Conservation (phyloP, 768 basidiomycete genomes). For the Mycena albidolilacea region DNA sequence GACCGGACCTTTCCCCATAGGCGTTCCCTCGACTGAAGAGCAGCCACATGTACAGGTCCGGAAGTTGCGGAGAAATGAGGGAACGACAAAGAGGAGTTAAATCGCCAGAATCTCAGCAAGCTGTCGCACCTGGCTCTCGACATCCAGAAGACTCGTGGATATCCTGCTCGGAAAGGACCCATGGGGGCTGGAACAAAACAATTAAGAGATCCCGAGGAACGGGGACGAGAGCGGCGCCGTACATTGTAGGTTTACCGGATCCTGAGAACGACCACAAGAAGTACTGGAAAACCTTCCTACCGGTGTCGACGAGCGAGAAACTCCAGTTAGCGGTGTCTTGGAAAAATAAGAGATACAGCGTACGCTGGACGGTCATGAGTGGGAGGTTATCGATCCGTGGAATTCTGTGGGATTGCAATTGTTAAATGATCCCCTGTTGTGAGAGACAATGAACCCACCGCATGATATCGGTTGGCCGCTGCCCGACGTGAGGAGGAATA, state of each 20-base stretch:
- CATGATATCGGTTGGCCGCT: slow-evolving; percentile 27
- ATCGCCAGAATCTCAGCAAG: not conserved
- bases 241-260: not conserved
- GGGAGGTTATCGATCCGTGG: slow-evolving; percentile 32
- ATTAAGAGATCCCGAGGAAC: slow-evolving; percentile 18
- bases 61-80: not conserved
- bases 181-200: slow-evolving; percentile 27
- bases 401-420: not conserved
- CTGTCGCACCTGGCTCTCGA: not conserved
- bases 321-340: slow-evolving; percentile 10
- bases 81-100: not conserved
- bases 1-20: slow-evolving; percentile 22
- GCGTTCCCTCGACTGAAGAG: slow-evolving; percentile 6
- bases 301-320: slow-evolving; percentile 18
- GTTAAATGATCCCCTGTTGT: not conserved
- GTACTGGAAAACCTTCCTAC: slow-evolving; percentile 18
- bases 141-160: slow-evolving; percentile 20
- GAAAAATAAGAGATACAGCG: slow-evolving; percentile 25
- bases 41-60: no score
- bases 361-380: slow-evolving; percentile 27
- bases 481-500: slow-evolving; percentile 8
- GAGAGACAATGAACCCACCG: not conserved
- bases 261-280: slow-evolving; percentile 28
- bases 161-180: slow-evolving; percentile 25
- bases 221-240: not conserved